phyloP scores from a whole-genome alignment of 805 yeast species.

The Saccharomycopsis guyanensis region DNA sequence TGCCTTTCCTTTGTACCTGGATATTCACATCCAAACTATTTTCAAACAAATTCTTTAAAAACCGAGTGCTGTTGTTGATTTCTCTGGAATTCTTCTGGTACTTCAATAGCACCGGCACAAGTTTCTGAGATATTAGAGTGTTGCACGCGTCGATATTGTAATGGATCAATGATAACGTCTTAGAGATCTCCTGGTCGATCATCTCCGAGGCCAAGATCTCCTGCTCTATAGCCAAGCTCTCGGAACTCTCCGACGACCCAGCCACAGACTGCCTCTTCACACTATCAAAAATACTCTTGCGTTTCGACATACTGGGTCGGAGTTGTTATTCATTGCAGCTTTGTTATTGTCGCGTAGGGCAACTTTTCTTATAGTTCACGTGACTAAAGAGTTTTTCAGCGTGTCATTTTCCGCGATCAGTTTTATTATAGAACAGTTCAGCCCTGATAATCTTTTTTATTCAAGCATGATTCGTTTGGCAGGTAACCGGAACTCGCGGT shows the following conservation, averaged over 20 bases:
- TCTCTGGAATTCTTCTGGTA: slow-evolving; percentile 11
- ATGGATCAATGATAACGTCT: slow-evolving; percentile 18
- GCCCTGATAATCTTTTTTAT: no score
- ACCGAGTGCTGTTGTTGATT: slow-evolving; percentile 19
- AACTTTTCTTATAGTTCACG: neutral
- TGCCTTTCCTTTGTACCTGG: slow-evolving; percentile 14
- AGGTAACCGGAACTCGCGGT: slow-evolving; percentile 17
- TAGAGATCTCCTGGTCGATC: slow-evolving; percentile 20
- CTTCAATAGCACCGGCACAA: slow-evolving; percentile 16
- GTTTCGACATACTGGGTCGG: slow-evolving; percentile 6
- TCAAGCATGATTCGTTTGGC: slow-evolving; percentile 16
- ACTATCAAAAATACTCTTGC: slow-evolving; percentile 21
- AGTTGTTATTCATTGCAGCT: no score
- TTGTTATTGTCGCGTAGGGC: neutral
- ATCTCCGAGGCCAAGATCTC: slow-evolving; percentile 19
- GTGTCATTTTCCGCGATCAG: no score
- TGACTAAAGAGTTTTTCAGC: no score
- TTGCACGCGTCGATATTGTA: slow-evolving; percentile 19
- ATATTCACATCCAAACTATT: slow-evolving; percentile 21
- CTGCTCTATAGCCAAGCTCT: slow-evolving; percentile 8
- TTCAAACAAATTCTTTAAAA: slow-evolving; percentile 20
- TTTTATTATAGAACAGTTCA: no score
- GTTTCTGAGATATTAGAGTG: slow-evolving; percentile 5
- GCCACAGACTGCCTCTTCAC: slow-evolving; percentile 12
- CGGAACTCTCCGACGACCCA: neutral